Percentiles rank a stretch among this genome's conserved stretches.
Conservation (phyloP, 805 yeast species). For the Cyberlindnera samutprakarnensis region DNA sequence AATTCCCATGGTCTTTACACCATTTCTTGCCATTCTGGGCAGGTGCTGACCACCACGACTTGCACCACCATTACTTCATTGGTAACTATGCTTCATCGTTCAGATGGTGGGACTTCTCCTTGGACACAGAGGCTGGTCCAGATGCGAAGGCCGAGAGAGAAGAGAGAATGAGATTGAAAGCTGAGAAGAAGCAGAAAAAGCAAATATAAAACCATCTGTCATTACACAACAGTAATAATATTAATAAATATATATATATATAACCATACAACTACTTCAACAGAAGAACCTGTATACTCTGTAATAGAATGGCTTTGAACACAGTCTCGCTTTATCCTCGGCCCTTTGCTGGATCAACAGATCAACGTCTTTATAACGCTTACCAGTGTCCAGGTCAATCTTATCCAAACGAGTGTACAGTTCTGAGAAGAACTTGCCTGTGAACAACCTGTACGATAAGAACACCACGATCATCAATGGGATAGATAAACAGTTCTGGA, state of each 20-base stretch:
- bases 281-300: conserved; percentile 49
- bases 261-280: conserved; percentile 15
- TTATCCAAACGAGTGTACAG: conserved; percentile 35
- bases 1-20: conserved; percentile 94
- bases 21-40: conserved; percentile 95
- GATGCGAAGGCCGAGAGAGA: conserved; percentile 74
- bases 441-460: conserved; percentile 19
- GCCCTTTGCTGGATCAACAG: conserved; percentile 45
- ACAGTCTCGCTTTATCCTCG: conserved; percentile 44
- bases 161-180: conserved; percentile 38
- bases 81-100: conserved; percentile 94
- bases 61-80: conserved; percentile 92
- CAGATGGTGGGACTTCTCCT: conserved; percentile 89
- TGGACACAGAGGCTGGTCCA: conserved; percentile 85
- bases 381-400: conserved; percentile 58
- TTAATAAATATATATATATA: not conserved
- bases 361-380: conserved; percentile 55
- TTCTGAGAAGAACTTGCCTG: conserved; percentile 31
- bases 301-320: conserved; percentile 36
- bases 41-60: conserved; percentile 97
- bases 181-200: conserved; percentile 14
- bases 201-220: not conserved
- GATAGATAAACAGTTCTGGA: conserved; percentile 35
- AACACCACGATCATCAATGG: conserved; percentile 30
- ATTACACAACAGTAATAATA: not conserved